Evolutionary conservation across 116 monocot genomes (phyloP).

Genomic region (Cymodocea nodosa): DNA sequence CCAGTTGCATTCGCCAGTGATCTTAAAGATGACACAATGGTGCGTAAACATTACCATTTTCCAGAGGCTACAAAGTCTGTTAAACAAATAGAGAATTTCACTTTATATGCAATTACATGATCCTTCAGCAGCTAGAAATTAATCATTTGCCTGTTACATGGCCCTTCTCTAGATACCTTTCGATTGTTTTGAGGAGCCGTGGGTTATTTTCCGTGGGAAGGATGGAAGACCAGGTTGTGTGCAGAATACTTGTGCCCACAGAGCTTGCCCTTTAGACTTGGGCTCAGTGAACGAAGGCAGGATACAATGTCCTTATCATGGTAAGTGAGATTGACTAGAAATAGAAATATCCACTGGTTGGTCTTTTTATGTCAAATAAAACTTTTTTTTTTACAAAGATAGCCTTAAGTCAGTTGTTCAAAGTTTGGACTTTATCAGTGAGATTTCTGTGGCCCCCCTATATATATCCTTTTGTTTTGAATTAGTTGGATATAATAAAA

Average conservation of each 20-base stretch:
- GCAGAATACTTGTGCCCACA: slow-evolving; percentile 92
- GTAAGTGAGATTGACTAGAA: slow-evolving; percentile 22
- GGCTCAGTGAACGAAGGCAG: slow-evolving; percentile 84
- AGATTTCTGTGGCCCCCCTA: too few species aligned
- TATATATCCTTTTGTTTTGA: too few species aligned
- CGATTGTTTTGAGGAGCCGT: slow-evolving; percentile 94
- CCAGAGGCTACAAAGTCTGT: neutral
- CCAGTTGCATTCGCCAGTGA: slow-evolving; percentile 85
- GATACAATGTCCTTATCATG: slow-evolving; percentile 94
- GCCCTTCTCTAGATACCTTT: slow-evolving; percentile 45
- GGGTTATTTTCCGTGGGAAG: slow-evolving; percentile 92
- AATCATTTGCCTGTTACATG: neutral
- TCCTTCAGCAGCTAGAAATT: too few species aligned
- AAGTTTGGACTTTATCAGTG: too few species aligned
- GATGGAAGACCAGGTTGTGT: slow-evolving; percentile 86
- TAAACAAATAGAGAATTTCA: too few species aligned
- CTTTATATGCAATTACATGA: too few species aligned
- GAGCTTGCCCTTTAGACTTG: slow-evolving; percentile 94
- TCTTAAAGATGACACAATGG: slow-evolving; percentile 81
- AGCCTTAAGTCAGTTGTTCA: too few species aligned
- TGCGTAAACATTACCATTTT: slow-evolving; percentile 10
- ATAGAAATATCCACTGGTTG: neutral
- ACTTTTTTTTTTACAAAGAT: neutral
- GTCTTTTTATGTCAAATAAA: neutral
- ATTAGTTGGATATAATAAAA: too few species aligned